Conservation (phyloP, 805 yeast species). For the Candida ulmi region DNA sequence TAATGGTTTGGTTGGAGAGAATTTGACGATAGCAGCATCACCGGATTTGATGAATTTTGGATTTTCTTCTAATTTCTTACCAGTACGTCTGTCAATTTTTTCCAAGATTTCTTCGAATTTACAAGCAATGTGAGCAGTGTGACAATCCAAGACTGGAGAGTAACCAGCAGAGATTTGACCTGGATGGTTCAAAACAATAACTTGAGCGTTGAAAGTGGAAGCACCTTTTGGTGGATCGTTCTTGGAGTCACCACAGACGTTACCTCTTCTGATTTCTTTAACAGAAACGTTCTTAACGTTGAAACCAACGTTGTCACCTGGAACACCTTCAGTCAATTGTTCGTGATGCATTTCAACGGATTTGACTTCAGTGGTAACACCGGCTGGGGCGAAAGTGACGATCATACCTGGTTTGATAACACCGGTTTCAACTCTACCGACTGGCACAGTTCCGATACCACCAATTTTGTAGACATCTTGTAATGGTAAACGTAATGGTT, state of each 20-base stretch:
- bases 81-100: slow-evolving; percentile 93
- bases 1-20: slow-evolving; percentile 88
- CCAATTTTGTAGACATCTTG: slow-evolving; percentile 94
- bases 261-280: slow-evolving; percentile 90
- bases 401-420: slow-evolving; percentile 89
- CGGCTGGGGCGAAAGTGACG: slow-evolving; percentile 87
- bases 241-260: slow-evolving; percentile 92
- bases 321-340: slow-evolving; percentile 75
- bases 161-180: slow-evolving; percentile 91
- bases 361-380: slow-evolving; percentile 89
- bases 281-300: slow-evolving; percentile 92
- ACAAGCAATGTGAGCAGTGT: slow-evolving; percentile 94
- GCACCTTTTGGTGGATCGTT: slow-evolving; percentile 85
- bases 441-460: slow-evolving; percentile 94
- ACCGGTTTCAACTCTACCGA: slow-evolving; percentile 95
- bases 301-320: slow-evolving; percentile 91
- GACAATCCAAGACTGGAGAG: slow-evolving; percentile 90
- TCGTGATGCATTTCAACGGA: slow-evolving; percentile 95
- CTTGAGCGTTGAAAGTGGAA: slow-evolving; percentile 84
- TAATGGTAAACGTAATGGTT: slow-evolving; percentile 87
- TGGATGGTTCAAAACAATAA: slow-evolving; percentile 87
- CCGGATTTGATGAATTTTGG: slow-evolving; percentile 96
- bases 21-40: slow-evolving; percentile 91
- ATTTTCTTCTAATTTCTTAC: slow-evolving; percentile 84
- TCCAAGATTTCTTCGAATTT: slow-evolving; percentile 73